phyloP scores from a whole-genome alignment of 768 basidiomycete genomes.

The button mushroom (Agaricus bisporus) region DNA sequence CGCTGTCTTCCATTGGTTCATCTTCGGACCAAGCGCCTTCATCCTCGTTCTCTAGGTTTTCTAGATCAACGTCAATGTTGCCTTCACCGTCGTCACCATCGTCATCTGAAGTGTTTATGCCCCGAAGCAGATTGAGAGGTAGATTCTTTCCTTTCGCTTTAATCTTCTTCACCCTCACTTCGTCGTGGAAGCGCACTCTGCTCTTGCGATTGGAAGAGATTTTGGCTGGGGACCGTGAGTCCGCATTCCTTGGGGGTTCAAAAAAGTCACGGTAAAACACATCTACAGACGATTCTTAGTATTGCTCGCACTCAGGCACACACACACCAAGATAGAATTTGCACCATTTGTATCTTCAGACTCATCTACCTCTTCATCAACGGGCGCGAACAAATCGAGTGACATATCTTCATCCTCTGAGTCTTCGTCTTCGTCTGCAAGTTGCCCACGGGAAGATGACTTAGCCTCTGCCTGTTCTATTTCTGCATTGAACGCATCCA shows the following conservation, averaged over 20 bases:
- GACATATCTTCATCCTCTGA: conserved; percentile 51
- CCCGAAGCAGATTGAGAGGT: conserved; percentile 32
- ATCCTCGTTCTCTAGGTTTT: conserved; percentile 15
- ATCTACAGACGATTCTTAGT: conserved; percentile 30
- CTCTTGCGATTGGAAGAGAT: conserved; percentile 20
- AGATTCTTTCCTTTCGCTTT: conserved; percentile 63
- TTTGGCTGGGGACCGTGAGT: conserved; percentile 14
- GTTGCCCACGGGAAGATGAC: conserved; percentile 51
- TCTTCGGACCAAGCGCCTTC: conserved; percentile 15
- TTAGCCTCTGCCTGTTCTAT: conserved; percentile 72
- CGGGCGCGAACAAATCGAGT: conserved; percentile 62
- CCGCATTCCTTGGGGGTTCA: conserved; percentile 42
- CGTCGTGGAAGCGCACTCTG: conserved; percentile 74
- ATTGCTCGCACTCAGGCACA: not conserved
- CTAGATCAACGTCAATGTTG: conserved; percentile 24
- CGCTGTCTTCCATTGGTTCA: conserved; percentile 20
- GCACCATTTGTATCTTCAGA: conserved; percentile 37
- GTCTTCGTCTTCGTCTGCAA: conserved; percentile 39
- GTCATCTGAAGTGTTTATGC: conserved; percentile 35
- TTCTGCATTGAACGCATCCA: conserved; percentile 83
- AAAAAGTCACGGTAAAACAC: conserved; percentile 78
- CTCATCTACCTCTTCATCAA: conserved; percentile 37
- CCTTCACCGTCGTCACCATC: conserved; percentile 29
- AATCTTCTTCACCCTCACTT: conserved; percentile 79
- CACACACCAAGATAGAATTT: conserved; percentile 14